phyloP scores from a whole-genome alignment of 2,329 filamentous ascomycete species.

The Monosporascus sp. region DNA sequence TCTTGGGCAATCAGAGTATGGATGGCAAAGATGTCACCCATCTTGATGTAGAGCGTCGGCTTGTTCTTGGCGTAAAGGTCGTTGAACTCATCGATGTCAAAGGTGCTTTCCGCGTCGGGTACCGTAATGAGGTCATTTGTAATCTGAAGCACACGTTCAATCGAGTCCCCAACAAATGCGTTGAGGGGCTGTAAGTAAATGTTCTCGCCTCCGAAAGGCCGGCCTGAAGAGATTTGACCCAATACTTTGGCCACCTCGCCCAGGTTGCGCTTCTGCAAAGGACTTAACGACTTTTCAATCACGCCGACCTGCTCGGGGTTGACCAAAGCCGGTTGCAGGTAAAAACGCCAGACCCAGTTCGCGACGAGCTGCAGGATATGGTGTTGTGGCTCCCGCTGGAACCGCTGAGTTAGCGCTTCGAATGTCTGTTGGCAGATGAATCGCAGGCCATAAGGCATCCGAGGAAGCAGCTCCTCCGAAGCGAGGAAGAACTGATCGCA shows the following conservation, averaged over 20 bases:
- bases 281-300: constrained; percentile 81
- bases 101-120: constrained; percentile 81
- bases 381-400: constrained; percentile 73
- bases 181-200: constrained; percentile 95
- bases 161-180: constrained; percentile 80
- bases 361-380: constrained; percentile 78
- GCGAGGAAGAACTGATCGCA: constrained; percentile 83
- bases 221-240: constrained; percentile 80
- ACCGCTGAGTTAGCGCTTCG: constrained; percentile 69
- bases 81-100: constrained; percentile 98
- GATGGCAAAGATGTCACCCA: constrained; percentile 94
- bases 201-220: constrained; percentile 89
- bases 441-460: constrained; percentile 89
- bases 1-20: constrained; percentile 83
- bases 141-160: constrained; percentile 72
- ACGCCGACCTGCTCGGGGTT: constrained; percentile 91
- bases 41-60: constrained; percentile 98
- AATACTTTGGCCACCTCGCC: constrained; percentile 88
- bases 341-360: constrained; percentile 91
- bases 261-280: constrained; percentile 89
- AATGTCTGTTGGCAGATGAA: constrained; percentile 86
- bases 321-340: constrained; percentile 84
- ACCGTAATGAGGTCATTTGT: constrained; percentile 77
- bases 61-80: constrained; percentile 95
- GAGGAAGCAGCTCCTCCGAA: constrained; percentile 76